Conservation (phyloP, 2,329 filamentous ascomycete genomes). For the Anthostomella pinea region DNA sequence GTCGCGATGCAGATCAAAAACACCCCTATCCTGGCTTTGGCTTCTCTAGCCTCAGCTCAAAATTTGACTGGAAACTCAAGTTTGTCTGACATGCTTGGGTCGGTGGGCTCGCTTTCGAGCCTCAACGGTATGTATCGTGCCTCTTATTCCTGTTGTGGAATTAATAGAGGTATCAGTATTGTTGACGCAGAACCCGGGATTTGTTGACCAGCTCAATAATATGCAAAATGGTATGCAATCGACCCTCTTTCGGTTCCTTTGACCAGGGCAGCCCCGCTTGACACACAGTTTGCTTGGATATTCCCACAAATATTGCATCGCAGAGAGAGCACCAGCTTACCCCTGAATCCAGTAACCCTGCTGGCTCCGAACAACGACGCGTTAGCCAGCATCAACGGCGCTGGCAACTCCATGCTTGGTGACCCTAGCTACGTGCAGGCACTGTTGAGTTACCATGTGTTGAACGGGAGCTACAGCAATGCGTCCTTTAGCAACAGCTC, state of each 20-base stretch:
- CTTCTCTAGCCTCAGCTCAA: slow-evolving; percentile 14
- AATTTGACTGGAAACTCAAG: slow-evolving; percentile 8
- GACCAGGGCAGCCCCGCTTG: too few relatives aligned
- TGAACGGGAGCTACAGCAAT: slow-evolving; percentile 47
- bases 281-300: too few relatives aligned
- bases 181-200: slow-evolving; percentile 12
- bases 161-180: slow-evolving; percentile 13
- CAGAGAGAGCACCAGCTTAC: too few relatives aligned
- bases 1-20: slow-evolving; percentile 17
- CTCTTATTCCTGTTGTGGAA: not conserved
- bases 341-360: slow-evolving; percentile 55
- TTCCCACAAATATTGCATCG: too few relatives aligned
- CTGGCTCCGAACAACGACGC: slow-evolving; percentile 56
- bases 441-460: slow-evolving; percentile 56
- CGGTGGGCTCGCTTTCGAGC: slow-evolving; percentile 19
- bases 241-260: too few relatives aligned
- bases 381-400: slow-evolving; percentile 35
- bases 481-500: slow-evolving; percentile 28
- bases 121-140: slow-evolving; percentile 13
- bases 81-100: slow-evolving; percentile 19
- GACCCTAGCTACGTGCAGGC: slow-evolving; percentile 33
- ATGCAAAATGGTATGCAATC: slow-evolving; percentile 37
- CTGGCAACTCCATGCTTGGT: slow-evolving; percentile 25
- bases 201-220: slow-evolving; percentile 12
- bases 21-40: slow-evolving; percentile 10